A percentile compares a stretch with the other conserved stretches of the same genome.
These are phyloP conservation scores for Saprolegnia diclina DNA, from an alignment of 352 stramenopile genomes.

Conservation along the genomic window DNA sequence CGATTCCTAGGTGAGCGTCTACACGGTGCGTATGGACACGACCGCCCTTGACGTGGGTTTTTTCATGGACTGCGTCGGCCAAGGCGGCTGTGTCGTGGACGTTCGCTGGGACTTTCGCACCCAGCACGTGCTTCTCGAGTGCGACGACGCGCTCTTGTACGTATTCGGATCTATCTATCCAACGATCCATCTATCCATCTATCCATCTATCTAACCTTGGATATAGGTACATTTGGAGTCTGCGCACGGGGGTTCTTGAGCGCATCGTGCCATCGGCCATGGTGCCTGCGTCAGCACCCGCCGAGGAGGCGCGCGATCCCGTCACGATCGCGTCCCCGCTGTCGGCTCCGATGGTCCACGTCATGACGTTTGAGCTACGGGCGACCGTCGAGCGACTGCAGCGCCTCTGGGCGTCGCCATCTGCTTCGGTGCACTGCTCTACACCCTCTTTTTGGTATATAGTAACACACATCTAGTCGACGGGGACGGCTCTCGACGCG, in stretches of 20 bases:
- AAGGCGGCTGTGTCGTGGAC: background rate
- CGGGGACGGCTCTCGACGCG: background rate
- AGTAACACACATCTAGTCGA: background rate
- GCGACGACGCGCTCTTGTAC: slow-evolving; percentile 66
- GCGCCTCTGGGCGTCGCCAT: background rate
- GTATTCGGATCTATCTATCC: no score
- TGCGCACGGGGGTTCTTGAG: slow-evolving; percentile 70
- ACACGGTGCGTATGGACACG: slow-evolving; percentile 5
- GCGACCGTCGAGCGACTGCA: slow-evolving; percentile 38
- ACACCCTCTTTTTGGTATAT: slow-evolving; percentile 28
- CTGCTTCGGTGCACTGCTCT: slow-evolving; percentile 29
- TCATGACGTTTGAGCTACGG: slow-evolving; percentile 48
- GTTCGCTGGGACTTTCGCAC: slow-evolving; percentile 57
- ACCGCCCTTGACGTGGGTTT: slow-evolving; percentile 13
- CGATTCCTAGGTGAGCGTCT: slow-evolving; percentile 6
- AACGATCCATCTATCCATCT: no score
- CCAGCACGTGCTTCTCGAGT: slow-evolving; percentile 57
- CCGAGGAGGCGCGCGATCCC: slow-evolving; percentile 10
- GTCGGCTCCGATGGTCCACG: slow-evolving; percentile 15
- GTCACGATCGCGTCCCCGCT: background rate
- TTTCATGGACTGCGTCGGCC: slow-evolving; percentile 10
- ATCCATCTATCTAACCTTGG: no score
- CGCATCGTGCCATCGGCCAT: slow-evolving; percentile 49
- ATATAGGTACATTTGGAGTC: slow-evolving; percentile 48
- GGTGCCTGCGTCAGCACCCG: slow-evolving; percentile 36